Base-by-base conservation (phyloP, 139 green algal species). In the Trebouxia sp. region DNA sequence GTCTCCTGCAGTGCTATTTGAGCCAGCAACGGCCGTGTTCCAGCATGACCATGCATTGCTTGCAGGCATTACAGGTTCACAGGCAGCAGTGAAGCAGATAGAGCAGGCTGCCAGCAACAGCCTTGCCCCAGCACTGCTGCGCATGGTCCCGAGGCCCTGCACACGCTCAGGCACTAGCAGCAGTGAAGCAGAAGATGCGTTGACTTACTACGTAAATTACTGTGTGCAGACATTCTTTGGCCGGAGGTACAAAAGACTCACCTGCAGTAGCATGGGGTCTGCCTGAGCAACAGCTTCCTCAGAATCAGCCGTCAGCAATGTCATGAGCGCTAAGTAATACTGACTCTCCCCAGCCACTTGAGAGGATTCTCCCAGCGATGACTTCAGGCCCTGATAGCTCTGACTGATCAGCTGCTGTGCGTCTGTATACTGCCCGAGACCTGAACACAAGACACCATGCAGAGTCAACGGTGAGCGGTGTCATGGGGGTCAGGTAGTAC, bases 211-310 rank as follows among this genome's bases (percentile, higher is more conserved):
- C 2, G 4, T 58, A 17, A 58, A 22, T 58, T 17, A 17, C 22
- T 17, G 20, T 17, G 50, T 22, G 26, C 50, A 58, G 26, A 58
- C 20, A 39, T 50, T 14, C 15, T 35, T 32, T 5, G 28, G 10
- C 7, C 12, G 38, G 28, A 35, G 17, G 0, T 5, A 26, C 65
- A 35, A 51, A 43, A 32, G 7, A 17, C 45, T 14, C 28, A 66
- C 74, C 48, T 79, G 74, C 47, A 79, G 35, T 10, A 79, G 74
- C 42, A 42, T 47, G 47, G 45, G 35, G 32, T 79, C 74, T 55
- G 50, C 24, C 42, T 30, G 42, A 6, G 42, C 30, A 26, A 79
- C 32, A 20, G 48, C 42, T 14, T 79, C 74, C 47, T 79, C 74
- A 37, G 47, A 42, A 30, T 55, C n/a, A 0, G 74, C 74, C 28